Evolutionary conservation across 768 basidiomycete species (phyloP), one percentile per base, ranked within the genome.

Genomic region (Vararia minispora): DNA sequence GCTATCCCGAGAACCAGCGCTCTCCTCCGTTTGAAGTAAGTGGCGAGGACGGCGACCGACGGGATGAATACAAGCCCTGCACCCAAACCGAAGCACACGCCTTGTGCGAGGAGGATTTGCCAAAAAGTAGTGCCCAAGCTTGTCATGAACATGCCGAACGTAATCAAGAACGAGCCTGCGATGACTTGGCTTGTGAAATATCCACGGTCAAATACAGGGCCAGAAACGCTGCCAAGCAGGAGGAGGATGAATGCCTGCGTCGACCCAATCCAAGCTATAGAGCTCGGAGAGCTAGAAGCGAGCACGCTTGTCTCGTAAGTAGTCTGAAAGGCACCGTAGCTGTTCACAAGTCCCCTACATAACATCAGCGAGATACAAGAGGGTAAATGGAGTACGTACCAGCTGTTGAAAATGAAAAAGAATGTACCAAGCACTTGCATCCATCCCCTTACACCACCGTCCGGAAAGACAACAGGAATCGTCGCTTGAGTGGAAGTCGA

Each of bases 41-140:
- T 71, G 4, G 65, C 60, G 6, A 68, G 47, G 17, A 72, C 43
- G 5, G 60, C 58, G 36, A 65, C 44, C 27, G 63, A 58, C 0
- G 71, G 71, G 12, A 71, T 48, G 40, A 62, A 74, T 25, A 68
- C 48, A 22, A 71, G 36, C 10, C 70, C 73, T 3, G 57, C 56
- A 5, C 57, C 68, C 10, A 68, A 41, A 2, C 71, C 69, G 2
- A 56, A 50, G 12, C 54, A 49, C 13, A 72, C 39, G 2, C 68
- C 71, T 50, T 72, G 69, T 16, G 55, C 44, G n/a, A 71, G 59
- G 35, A 72, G 56, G 12, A 64, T 45, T 59, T 72, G 49, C 16
- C 34, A 50, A 33, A 44, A 54, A 29, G 39, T 11, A 28, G 29
- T 41, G 11, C 34, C 35, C 9, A 49, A 31, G 36, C 48, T 50